These are phyloP conservation scores for Saccharomycopsis hybrid DNA, from an alignment of 1,139 yeast genomes.

Conservation along the genomic window DNA sequence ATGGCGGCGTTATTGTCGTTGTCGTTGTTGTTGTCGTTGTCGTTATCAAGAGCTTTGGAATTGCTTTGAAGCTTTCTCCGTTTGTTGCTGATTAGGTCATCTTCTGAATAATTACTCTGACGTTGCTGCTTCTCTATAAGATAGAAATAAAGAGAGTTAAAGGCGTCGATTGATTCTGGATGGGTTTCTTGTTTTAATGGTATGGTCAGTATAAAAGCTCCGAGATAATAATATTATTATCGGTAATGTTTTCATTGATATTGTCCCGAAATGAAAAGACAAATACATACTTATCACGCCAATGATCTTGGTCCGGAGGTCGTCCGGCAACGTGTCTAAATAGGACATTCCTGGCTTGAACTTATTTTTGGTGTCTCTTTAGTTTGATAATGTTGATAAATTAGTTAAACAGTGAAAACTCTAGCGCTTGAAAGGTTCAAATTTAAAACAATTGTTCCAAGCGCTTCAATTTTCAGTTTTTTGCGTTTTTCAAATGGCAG, in stretches of 20 bases:
- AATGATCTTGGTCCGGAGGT: constrained; percentile 26
- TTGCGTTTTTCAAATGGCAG: no score
- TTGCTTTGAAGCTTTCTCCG: constrained; percentile 7
- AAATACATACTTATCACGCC: constrained; percentile 24
- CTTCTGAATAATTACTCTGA: constrained; percentile 4
- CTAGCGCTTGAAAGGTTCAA: no score
- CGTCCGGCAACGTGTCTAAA: constrained; percentile 25
- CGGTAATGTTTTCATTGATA: neutral
- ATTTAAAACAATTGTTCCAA: no score
- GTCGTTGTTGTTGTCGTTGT: neutral
- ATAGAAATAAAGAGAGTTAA: constrained; percentile 15
- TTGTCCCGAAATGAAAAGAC: neutral
- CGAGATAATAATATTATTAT: neutral
- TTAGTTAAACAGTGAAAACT: no score
- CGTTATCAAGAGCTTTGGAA: no score
- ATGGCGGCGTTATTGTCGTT: neutral
- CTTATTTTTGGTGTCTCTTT: no score
- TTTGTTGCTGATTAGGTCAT: neutral
- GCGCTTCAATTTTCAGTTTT: no score
- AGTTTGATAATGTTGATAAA: no score
- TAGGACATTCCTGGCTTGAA: constrained; percentile 13
- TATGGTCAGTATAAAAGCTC: neutral
- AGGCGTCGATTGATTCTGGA: constrained; percentile 18
- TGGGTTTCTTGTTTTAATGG: constrained; percentile 4
- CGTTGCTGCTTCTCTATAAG: constrained; percentile 25